A percentile compares a stretch with the other conserved stretches of the same genome.
Evolutionary conservation across 306 rosid species (phyloP).

Genomic region (Amphicarpaea edgeworthii): DNA sequence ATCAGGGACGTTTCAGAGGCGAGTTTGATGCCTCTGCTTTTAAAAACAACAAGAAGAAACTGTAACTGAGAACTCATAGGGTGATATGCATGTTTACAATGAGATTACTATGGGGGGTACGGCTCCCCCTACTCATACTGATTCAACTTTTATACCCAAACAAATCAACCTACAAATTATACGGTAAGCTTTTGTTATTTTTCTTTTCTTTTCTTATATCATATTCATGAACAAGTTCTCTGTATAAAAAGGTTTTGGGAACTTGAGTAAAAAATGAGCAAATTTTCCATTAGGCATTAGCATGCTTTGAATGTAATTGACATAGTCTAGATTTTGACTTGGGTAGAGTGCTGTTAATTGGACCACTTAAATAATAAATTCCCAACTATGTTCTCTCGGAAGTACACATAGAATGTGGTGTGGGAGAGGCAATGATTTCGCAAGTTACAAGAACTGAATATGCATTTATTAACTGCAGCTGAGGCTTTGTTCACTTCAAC

Average conservation of each 20-base stretch:
- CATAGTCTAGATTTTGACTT: constrained; percentile 19
- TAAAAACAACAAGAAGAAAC: neutral
- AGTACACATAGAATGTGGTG: constrained; percentile 11
- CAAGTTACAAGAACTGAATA: constrained; percentile 1
- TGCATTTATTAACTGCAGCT: constrained; percentile 50
- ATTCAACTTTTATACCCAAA: constrained; percentile 58
- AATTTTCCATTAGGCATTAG: constrained; percentile 1
- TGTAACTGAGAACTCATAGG: constrained; percentile 37
- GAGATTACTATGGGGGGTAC: constrained; percentile 63
- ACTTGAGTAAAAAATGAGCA: neutral
- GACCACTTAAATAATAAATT: neutral
- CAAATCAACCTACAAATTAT: constrained; percentile 51
- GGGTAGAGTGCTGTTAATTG: neutral
- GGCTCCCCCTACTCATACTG: constrained; percentile 60
- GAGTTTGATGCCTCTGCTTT: constrained; percentile 13
- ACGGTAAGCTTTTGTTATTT: constrained; percentile 49
- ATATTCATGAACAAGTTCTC: constrained; percentile 18
- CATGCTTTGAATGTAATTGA: constrained; percentile 11
- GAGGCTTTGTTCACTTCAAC: constrained; percentile 59
- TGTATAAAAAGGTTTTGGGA: neutral
- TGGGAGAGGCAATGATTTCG: neutral
- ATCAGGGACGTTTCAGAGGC: constrained; percentile 9
- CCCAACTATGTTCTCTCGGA: neutral
- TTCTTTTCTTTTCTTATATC: neutral
- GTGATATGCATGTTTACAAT: constrained; percentile 63